These are phyloP conservation scores for Byssothecium circinans DNA, from an alignment of 2,329 filamentous ascomycete genomes.

Conservation along the genomic window DNA sequence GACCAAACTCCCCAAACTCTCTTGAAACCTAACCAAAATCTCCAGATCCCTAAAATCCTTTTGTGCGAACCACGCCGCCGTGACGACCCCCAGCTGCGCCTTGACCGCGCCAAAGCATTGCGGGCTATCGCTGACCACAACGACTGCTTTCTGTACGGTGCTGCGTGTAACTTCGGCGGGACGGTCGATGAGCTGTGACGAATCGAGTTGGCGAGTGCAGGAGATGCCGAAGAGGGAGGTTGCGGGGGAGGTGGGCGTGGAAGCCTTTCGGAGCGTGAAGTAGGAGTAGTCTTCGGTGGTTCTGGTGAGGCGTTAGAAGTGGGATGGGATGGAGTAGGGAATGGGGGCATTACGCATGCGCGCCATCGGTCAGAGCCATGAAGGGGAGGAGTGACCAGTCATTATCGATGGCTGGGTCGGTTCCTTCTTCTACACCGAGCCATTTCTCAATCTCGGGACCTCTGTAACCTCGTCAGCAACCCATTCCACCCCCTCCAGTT, in stretches of 20 bases:
- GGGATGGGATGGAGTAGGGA: not conserved
- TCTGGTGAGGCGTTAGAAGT: constrained; percentile 47
- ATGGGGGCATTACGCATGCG: constrained; percentile 72
- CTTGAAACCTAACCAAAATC: constrained; percentile 87
- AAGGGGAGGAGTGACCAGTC: constrained; percentile 92
- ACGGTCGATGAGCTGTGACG: constrained; percentile 72
- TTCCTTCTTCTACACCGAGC: constrained; percentile 75
- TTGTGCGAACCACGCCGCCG: constrained; percentile 95
- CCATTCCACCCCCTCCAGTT: constrained; percentile 3
- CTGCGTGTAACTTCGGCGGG: constrained; percentile 92
- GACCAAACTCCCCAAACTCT: constrained; percentile 68
- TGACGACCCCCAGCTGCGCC: constrained; percentile 87
- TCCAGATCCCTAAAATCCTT: constrained; percentile 89
- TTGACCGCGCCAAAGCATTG: constrained; percentile 88
- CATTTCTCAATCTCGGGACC: constrained; percentile 93
- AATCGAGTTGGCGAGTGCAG: constrained; percentile 88
- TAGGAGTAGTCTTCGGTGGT: constrained; percentile 97
- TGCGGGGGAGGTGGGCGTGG: constrained; percentile 53
- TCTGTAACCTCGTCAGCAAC: constrained; percentile 43
- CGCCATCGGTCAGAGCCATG: constrained; percentile 94
- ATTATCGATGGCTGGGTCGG: constrained; percentile 78
- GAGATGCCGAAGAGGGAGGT: constrained; percentile 94
- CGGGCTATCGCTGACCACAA: constrained; percentile 89
- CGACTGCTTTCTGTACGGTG: constrained; percentile 96
- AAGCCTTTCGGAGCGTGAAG: constrained; percentile 77